Conservation (phyloP, 2,329 filamentous ascomycete genomes). For the Dryadomyces sulphureus region DNA sequence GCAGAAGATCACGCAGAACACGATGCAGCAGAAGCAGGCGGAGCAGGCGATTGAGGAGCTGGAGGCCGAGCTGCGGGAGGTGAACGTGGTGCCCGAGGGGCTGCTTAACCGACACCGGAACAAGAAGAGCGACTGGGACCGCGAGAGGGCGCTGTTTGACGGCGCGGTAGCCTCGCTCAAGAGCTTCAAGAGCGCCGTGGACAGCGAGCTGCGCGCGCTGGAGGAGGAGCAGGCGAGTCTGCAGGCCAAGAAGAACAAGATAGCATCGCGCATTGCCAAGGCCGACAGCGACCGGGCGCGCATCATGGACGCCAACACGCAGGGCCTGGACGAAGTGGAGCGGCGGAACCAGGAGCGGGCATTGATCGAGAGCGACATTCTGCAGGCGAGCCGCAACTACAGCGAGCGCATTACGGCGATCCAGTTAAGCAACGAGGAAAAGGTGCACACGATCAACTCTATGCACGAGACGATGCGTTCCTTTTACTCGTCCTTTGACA, state of each 20-base stretch:
- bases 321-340: slow-evolving; percentile 49
- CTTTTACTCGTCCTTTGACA: slow-evolving; percentile 26
- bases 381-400: slow-evolving; percentile 28
- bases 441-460: slow-evolving; percentile 24
- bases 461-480: slow-evolving; percentile 21
- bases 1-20: slow-evolving; percentile 62
- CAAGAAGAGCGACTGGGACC: slow-evolving; percentile 35
- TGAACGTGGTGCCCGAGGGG: slow-evolving; percentile 49
- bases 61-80: slow-evolving; percentile 47
- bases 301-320: slow-evolving; percentile 53
- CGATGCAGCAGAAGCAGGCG: slow-evolving; percentile 54
- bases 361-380: slow-evolving; percentile 30
- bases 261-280: slow-evolving; percentile 55
- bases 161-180: slow-evolving; percentile 37
- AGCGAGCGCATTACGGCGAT: slow-evolving; percentile 23
- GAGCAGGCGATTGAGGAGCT: slow-evolving; percentile 18
- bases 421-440: slow-evolving; percentile 21
- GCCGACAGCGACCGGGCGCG: slow-evolving; percentile 58
- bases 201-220: slow-evolving; percentile 46
- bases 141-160: slow-evolving; percentile 46
- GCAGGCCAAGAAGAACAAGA: slow-evolving; percentile 57
- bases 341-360: slow-evolving; percentile 37
- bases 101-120: slow-evolving; percentile 42
- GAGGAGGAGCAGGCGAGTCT: slow-evolving; percentile 49
- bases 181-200: slow-evolving; percentile 43